phyloP scores from a whole-genome alignment of 2,329 filamentous ascomycete species.

The Fusarium continuum region DNA sequence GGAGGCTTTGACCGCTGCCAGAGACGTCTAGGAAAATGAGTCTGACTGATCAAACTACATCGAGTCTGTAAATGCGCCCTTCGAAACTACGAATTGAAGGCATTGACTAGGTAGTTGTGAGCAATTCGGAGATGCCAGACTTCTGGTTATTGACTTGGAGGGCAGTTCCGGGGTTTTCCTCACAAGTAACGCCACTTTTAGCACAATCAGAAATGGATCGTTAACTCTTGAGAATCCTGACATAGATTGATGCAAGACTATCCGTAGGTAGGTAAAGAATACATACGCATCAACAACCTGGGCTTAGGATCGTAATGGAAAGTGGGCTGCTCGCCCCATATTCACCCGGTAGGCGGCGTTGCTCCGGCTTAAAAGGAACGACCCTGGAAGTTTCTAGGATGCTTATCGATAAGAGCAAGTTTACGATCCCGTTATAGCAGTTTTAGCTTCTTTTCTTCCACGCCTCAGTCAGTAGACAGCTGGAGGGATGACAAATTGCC shows the following conservation, averaged over 20 bases:
- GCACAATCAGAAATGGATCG: not conserved
- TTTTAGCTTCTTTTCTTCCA: constrained; percentile 6
- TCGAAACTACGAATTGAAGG: not conserved
- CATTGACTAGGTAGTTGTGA: too few species aligned
- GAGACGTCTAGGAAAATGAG: constrained; percentile 6
- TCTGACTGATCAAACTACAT: constrained; percentile 3
- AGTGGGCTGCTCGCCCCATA: constrained; percentile 14
- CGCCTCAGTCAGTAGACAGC: too few species aligned
- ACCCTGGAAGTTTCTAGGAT: constrained; percentile 8
- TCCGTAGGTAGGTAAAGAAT: too few species aligned
- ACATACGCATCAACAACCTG: not conserved
- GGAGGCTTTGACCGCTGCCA: not conserved
- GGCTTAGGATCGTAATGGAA: too few species aligned
- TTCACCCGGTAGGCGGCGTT: constrained; percentile 15
- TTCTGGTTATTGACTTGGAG: not conserved
- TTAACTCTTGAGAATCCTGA: not conserved
- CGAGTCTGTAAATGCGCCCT: not conserved
- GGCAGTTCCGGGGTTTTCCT: not conserved
- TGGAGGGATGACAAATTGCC: constrained; percentile 41
- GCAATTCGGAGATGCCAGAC: not conserved
- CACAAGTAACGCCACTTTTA: not conserved
- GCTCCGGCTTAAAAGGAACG: constrained; percentile 12
- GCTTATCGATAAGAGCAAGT: constrained; percentile 20
- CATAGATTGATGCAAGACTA: not conserved
- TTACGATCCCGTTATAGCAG: not conserved